Base-by-base conservation (phyloP, 495 filamentous ascomycete genomes). In the Penicillium herquei region DNA sequence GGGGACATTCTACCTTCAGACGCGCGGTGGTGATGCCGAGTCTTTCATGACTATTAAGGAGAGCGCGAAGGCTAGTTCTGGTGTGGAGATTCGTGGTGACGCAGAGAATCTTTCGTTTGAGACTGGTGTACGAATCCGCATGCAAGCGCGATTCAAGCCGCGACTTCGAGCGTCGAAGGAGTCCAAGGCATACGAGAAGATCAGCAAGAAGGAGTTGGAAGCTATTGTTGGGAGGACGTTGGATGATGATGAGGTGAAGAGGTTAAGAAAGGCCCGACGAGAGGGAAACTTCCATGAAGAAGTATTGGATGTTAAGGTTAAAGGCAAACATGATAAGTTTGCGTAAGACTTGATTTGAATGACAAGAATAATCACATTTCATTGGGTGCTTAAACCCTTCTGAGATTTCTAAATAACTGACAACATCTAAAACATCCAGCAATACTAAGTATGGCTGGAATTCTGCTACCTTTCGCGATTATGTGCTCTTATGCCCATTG, bases 321-420 rank as follows among this genome's bases (percentile, higher is more conserved):
- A 94, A 72, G 88, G 85, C 52, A 97, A 96, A 74, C 94, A 98
- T 77, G 94, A 98, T 74, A 98, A 98, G 70, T 98, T 83, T 78
- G 86, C 86, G 57, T 84, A 65, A 69, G 51, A 30, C 30, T 49
- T 9, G 12, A 10, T 7, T 10, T 37, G 8, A 37, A 10, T 37
- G 34, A 6, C 34, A 37, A 13, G 9, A 10, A 37, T 37, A 37
- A 37, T 26, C 21, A 4, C 21, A 26, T 26, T 26, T 26, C 21
- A 26, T n/a, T 13, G 1, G 12, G 37, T 39, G 10, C 21, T 26
- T 26, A 26, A 4, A 26, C 1, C 21, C 21, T 4, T 4, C 21
- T 26, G 21, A 26, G 4, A 26, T 26, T 4, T 26, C 21, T n/a
- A n/a, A 26, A 26, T 26, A 26, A 2, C 4, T 4, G 4, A 26